These are phyloP conservation scores for Wickerhamiella slavikovae DNA, from an alignment of 805 yeast species.

Conservation along the genomic window DNA sequence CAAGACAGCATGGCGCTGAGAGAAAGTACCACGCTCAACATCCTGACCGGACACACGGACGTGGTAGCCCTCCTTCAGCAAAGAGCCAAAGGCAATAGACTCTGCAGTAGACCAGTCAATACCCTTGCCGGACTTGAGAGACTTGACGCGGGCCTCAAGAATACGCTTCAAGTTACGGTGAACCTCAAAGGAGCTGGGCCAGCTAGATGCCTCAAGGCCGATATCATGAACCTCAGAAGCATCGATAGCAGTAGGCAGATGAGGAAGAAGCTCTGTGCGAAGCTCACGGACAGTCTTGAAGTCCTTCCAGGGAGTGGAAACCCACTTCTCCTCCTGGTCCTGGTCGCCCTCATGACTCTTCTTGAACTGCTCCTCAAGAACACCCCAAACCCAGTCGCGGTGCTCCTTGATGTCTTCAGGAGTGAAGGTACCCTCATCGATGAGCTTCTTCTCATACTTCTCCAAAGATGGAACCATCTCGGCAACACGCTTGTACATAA, in stretches of 20 bases:
- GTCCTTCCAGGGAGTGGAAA: slow-evolving; percentile 97
- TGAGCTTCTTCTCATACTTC: slow-evolving; percentile 57
- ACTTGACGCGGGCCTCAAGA: slow-evolving; percentile 65
- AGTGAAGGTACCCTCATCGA: slow-evolving; percentile 77
- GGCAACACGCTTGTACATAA: slow-evolving; percentile 85
- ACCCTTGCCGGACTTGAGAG: slow-evolving; percentile 75
- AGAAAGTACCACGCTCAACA: slow-evolving; percentile 99
- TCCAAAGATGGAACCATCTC: slow-evolving; percentile 79
- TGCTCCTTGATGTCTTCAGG: slow-evolving; percentile 83
- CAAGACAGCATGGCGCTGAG: slow-evolving; percentile 96
- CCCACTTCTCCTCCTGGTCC: slow-evolving; percentile 97
- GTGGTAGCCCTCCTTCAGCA: slow-evolving; percentile 82
- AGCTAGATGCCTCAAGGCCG: slow-evolving; percentile 58
- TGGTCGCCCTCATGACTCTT: slow-evolving; percentile 82
- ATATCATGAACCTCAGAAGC: slow-evolving; percentile 51
- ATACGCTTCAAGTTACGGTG: slow-evolving; percentile 95
- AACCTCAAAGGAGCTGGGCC: slow-evolving; percentile 72
- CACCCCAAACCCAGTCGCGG: slow-evolving; percentile 93
- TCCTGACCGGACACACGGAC: slow-evolving; percentile 98
- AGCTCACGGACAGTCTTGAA: slow-evolving; percentile 95
- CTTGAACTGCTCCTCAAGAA: slow-evolving; percentile 72
- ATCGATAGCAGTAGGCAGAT: slow-evolving; percentile 81
- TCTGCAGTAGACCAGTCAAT: slow-evolving; percentile 99
- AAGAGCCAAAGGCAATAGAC: slow-evolving; percentile 90
- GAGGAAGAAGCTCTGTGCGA: slow-evolving; percentile 89